Base-by-base conservation (phyloP, 768 basidiomycete genomes). In the Mycena belliarum region DNA sequence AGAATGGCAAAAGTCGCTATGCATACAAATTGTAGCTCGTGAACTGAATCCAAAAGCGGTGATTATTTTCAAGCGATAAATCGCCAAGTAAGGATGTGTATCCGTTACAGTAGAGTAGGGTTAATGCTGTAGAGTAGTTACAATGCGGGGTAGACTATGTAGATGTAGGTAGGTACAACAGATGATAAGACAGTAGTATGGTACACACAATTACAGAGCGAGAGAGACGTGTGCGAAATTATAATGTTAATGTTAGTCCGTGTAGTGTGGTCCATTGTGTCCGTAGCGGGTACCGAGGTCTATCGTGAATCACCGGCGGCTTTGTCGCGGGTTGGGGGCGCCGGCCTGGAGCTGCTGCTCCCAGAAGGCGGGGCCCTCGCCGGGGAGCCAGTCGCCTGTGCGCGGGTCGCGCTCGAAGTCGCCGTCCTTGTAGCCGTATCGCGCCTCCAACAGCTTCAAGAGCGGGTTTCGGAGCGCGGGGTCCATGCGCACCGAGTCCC, bases 401-500 rank as follows among this genome's bases (percentile, higher is more conserved):
- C 69, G 56, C 0, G 85, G 72, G 61, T 91, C 82, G 46, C 86
- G 81, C 65, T 94, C 92, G 64, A 94, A 94, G 67, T 94, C 91
- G 1, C 91, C 91, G 70, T 94, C 91, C 52, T 81, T 81, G 72
- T 94, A 94, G 25, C 80, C 82, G 66, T 90, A 94, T 38, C 91
- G 82, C 62, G 81, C 67, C 69, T 91, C 77, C 29, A 94, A 75
- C 29, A 94, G 75, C 71, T 78, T 82, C 59, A 93, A 78, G 43
- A 93, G 80, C 26, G 91, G 89, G 60, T 93, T 93, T 38, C 91
- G 83, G 57, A 94, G 75, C 33, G 88, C 90, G 11, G 91, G 91
- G 66, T 94, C 91, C 91, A 94, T 93, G 66, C 91, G 86, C 48
- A 93, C 91, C 54, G 72, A 86, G 70, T 93, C 92, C 50, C 91